A percentile compares a stretch with the other conserved stretches of the same genome.
Evolutionary conservation across 768 basidiomycete species (phyloP).

Genomic region (Tylopilus rubrobrunneus): DNA sequence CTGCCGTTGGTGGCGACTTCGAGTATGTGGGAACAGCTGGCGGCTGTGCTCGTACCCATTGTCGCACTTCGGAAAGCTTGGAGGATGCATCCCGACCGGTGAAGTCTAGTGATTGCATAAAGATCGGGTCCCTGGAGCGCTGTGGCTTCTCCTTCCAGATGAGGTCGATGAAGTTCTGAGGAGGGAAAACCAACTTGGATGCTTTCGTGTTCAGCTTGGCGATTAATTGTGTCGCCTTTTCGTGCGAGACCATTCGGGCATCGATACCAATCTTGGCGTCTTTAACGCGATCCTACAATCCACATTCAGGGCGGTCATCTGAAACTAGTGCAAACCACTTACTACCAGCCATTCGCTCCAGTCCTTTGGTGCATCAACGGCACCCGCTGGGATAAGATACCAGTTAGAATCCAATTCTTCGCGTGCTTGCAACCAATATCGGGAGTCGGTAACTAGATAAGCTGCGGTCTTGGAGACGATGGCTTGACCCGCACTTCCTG

Average conservation of each 20-base stretch:
- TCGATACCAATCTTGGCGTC: conserved; percentile 72
- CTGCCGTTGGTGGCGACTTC: conserved; percentile 53
- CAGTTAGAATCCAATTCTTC: conserved; percentile 72
- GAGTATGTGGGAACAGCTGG: conserved; percentile 60
- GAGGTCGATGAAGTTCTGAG: conserved; percentile 80
- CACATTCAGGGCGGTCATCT: conserved; percentile 1
- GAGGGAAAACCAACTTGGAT: conserved; percentile 74
- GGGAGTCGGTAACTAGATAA: conserved; percentile 74
- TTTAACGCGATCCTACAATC: conserved; percentile 35
- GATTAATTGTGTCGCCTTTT: conserved; percentile 60
- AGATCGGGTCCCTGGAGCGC: conserved; percentile 62
- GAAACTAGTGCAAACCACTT: conserved; percentile 18
- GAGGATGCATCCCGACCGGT: conserved; percentile 59
- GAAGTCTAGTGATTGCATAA: conserved; percentile 67
- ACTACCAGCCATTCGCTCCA: conserved; percentile 82
- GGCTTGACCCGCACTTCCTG: conserved; percentile 67
- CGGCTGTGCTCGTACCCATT: conserved; percentile 63
- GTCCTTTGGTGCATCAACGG: conserved; percentile 51
- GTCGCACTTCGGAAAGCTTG: conserved; percentile 69
- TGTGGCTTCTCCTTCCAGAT: conserved; percentile 76
- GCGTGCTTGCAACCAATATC: conserved; percentile 79
- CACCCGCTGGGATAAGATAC: conserved; percentile 59
- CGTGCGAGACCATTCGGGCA: conserved; percentile 76
- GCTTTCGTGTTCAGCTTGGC: conserved; percentile 47
- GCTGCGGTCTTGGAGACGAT: conserved; percentile 64